Evolutionary conservation across 164 flowering plant genomes (phyloP).

Genomic region (Nelumbo lutea): DNA sequence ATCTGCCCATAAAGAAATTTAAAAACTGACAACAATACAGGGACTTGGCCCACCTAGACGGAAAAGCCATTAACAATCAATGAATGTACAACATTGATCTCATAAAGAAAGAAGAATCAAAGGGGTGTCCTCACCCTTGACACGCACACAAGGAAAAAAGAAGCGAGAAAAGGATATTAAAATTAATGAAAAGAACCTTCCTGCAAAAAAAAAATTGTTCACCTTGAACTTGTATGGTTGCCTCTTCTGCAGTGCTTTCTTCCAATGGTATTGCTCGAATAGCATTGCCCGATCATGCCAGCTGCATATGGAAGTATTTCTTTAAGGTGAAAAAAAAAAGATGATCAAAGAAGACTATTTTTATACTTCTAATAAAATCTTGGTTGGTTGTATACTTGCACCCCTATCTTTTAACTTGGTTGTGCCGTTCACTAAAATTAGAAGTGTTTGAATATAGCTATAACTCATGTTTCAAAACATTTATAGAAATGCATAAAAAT

Average conservation of each 20-base stretch:
- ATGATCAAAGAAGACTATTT: too few relatives aligned
- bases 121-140: not conserved
- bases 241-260: conserved; percentile 62
- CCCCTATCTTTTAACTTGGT: too few relatives aligned
- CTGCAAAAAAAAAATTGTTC: not conserved
- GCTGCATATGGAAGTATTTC: conserved; percentile 38
- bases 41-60: too few relatives aligned
- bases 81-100: not conserved
- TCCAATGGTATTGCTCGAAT: conserved; percentile 90
- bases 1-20: too few relatives aligned
- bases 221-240: conserved; percentile 75
- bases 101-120: not conserved
- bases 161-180: too few relatives aligned
- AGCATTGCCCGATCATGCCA: conserved; percentile 89
- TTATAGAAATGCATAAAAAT: not conserved
- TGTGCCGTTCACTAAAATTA: not conserved
- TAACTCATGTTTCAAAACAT: not conserved
- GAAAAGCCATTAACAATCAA: not conserved
- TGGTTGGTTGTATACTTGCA: too few relatives aligned
- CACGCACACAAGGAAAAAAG: too few relatives aligned
- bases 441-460: not conserved
- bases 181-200: too few relatives aligned
- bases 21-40: too few relatives aligned
- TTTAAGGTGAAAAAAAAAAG: not conserved
- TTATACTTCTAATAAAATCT: too few relatives aligned